phyloP scores from a whole-genome alignment of 768 basidiomycete genomes.

The Strobilomyces echinocephalus region DNA sequence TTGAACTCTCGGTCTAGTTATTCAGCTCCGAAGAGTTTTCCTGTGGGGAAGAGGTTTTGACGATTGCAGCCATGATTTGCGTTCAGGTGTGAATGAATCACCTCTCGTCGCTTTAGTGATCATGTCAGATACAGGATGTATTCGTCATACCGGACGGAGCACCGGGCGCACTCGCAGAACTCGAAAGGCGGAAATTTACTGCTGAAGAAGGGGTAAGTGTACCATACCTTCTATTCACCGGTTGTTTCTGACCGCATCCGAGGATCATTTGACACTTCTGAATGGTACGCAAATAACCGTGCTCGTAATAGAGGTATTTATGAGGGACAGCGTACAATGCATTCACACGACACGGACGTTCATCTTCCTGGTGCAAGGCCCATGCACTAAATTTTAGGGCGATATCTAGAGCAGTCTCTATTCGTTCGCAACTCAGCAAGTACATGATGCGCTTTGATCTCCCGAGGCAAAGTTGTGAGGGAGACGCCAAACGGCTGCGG shows the following conservation, averaged over 20 bases:
- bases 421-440: conserved; percentile 90
- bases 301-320: conserved; percentile 1
- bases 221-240: neutral
- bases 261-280: conserved; percentile 90
- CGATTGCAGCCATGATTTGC: conserved; percentile 93
- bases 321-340: conserved; percentile 79
- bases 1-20: conserved; percentile 45
- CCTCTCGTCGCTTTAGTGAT: neutral
- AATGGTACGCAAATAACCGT: conserved; percentile 55
- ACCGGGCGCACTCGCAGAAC: conserved; percentile 78
- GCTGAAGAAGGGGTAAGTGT: conserved; percentile 89
- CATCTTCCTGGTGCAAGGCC: conserved; percentile 88
- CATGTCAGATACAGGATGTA: conserved; percentile 54
- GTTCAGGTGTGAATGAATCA: conserved; percentile 59
- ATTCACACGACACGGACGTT: conserved; percentile 75
- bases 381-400: conserved; percentile 93
- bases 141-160: conserved; percentile 88
- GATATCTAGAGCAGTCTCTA: conserved; percentile 89
- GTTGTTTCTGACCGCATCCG: neutral
- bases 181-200: conserved; percentile 93
- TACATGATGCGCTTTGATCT: conserved; percentile 90
- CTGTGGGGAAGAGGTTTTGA: conserved; percentile 94
- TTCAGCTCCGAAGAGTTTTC: conserved; percentile 79
- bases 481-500: conserved; percentile 78
- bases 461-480: conserved; percentile 81